Percentiles rank a stretch among this genome's conserved stretches.
phyloP scores from a whole-genome alignment of 345 rosid species.

The Populus euphratica region DNA sequence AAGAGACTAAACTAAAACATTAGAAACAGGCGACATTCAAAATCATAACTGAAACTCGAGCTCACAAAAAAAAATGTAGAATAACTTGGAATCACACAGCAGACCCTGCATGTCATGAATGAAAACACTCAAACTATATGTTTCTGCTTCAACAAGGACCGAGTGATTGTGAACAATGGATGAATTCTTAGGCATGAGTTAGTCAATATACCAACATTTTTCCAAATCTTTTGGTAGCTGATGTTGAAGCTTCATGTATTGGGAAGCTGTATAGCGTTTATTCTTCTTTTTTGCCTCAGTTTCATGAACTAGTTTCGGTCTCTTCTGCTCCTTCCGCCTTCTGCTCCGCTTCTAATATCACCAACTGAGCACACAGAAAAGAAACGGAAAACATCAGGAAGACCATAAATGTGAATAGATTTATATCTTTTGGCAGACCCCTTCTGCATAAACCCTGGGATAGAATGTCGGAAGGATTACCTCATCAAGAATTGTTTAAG shows the following conservation, averaged over 20 bases:
- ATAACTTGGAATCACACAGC: not conserved
- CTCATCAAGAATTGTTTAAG: constrained; percentile 92
- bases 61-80: not conserved
- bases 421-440: not conserved
- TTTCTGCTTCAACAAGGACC: not conserved
- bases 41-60: not conserved
- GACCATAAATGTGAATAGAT: not conserved
- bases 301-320: constrained; percentile 66
- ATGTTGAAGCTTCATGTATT: not conserved
- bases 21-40: not conserved
- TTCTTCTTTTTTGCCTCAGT: constrained; percentile 70
- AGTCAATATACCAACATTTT: not conserved
- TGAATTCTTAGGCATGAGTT: too few relatives aligned
- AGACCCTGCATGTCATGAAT: not conserved
- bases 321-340: constrained; percentile 93
- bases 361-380: constrained; percentile 44
- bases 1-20: not conserved
- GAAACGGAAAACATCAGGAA: not conserved
- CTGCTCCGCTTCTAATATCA: constrained; percentile 82
- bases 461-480: constrained; percentile 29
- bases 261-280: constrained; percentile 10
- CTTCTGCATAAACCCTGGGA: not conserved
- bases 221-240: not conserved
- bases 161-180: not conserved
- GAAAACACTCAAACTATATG: not conserved